Base-by-base conservation (phyloP, 805 yeast species). In the Candida sphagnicola region DNA sequence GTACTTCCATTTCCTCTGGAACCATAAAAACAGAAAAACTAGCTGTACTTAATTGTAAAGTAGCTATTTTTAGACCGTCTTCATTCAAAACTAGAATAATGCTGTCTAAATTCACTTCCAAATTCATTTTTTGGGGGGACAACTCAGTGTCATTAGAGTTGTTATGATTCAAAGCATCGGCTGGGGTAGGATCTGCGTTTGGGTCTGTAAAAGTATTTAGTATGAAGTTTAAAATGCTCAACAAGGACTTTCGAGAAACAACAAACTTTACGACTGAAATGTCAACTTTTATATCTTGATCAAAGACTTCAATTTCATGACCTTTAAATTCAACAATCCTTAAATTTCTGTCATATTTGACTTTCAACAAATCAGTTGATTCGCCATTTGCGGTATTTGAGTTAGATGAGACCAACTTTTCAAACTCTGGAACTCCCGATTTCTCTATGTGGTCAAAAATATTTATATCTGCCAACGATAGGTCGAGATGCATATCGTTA, bases 181-280 rank as follows among this genome's bases (percentile, higher is more conserved):
- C 82, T 1, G 87, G 85, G 1, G 79, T 65, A 31, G 77, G 60
- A 4, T 76, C 77, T 1, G 84, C 81, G 44, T 78, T 74, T 0
- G 95, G 95, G 58, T 82, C 82, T 0, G 96, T 84, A 56, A 93
- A 93, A 0, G 98, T 93, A 32, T 88, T 85, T 51, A 90, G 65
- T 2, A 85, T 70, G 56, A 82, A 93, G 56, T 89, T 91, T 46
- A 91, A 61, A 11, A 93, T 64, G 1, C 95, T 83, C 44, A 93
- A 67, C 12, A 85, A 61, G 1, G 95, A 84, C 52, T 78, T 84
- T 34, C 97, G 78, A 0, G 95, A 79, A 5, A 90, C 61, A 2
- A 85, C 82, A 26, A 85, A 72, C 44, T 78, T 78, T 38, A 93
- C 75, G 11, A 95, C 87, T 0, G 96, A 88, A 61, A 93, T 72